Base-by-base conservation (phyloP, 306 rosid species). In the Psophocarpus tetragonolobus region DNA sequence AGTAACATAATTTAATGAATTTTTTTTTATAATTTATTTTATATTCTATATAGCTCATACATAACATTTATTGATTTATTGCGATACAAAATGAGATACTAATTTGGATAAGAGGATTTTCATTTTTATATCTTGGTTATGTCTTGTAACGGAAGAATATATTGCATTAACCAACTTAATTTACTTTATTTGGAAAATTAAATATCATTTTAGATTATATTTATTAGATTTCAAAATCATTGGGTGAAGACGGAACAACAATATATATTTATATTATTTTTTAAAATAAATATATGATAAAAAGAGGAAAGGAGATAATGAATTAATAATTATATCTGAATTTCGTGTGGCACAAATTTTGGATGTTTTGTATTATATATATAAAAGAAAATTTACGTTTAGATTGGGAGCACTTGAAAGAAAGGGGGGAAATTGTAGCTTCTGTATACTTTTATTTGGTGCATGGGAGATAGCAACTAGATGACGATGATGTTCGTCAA, bases 341-440 rank as follows among this genome's bases (percentile, higher is more conserved):
- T 71, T 71, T 32, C 33, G 21, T 50, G 64, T 50, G 62, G 65
- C 48, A 51, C 30, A n/a, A 51, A 47, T n/a, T 32, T 51, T 20
- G 35, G 50, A 30, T 21, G 24, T 71, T 71, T 18, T 27, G 2
- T 45, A 44, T 15, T 68, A 24, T 14, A 48, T 5, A 30, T 0
- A 21, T 38, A 66, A 11, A 58, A 58, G 38, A 58, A 58, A 26
- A 12, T 58, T 17, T 23, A 6, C 51, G 3, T 20, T 32, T 35
- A 2, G 11, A 33, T 35, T 5, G 77, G 77, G 68, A 73, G 67
- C 77, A 73, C 68, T 56, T 33, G 39, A 24, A 5, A 5, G 12
- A 70, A 70, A 70, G 56, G 61, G 29, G 29, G 4, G 11, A 29
- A 48, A 9, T 17, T 66, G 53, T 66, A 66, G 72, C 35, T 66